Evolutionary conservation across 495 filamentous ascomycete species (phyloP).

Genomic region (Lentithecium fluviatile): DNA sequence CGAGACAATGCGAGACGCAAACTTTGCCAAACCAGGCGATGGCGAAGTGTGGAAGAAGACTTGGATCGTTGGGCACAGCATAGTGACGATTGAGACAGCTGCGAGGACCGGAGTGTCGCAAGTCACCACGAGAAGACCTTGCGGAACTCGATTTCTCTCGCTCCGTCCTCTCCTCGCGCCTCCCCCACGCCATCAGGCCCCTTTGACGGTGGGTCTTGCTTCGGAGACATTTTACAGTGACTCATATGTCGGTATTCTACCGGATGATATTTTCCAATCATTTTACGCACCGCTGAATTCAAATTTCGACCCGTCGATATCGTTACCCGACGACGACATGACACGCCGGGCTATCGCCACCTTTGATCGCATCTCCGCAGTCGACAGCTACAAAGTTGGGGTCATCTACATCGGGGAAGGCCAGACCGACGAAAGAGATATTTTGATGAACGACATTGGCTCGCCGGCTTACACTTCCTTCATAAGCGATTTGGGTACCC

Average conservation of each 20-base stretch:
- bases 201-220: conserved; percentile 50
- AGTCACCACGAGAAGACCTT: conserved; percentile 79
- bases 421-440: conserved; percentile 76
- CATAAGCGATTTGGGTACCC: conserved; percentile 72
- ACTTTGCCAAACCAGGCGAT: conserved; percentile 60
- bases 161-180: conserved; percentile 70
- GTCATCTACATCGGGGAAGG: conserved; percentile 86
- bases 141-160: conserved; percentile 74
- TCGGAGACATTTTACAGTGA: conserved; percentile 46
- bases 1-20: conserved; percentile 64
- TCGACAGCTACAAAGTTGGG: conserved; percentile 94
- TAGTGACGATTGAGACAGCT: conserved; percentile 81
- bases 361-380: conserved; percentile 85
- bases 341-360: conserved; percentile 70
- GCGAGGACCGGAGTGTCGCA: conserved; percentile 71
- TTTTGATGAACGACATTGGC: conserved; percentile 79
- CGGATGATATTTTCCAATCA: conserved; percentile 82
- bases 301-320: conserved; percentile 47
- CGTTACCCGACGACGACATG: conserved; percentile 77
- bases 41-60: conserved; percentile 70
- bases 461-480: conserved; percentile 84
- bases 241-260: conserved; percentile 58
- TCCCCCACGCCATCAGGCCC: conserved; percentile 65
- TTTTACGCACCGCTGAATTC: conserved; percentile 59
- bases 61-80: conserved; percentile 85